A percentile compares a stretch with the other conserved stretches of the same genome.
Evolutionary conservation across 805 yeast species (phyloP).

Genomic region (Saccharomycopsis malanga): DNA sequence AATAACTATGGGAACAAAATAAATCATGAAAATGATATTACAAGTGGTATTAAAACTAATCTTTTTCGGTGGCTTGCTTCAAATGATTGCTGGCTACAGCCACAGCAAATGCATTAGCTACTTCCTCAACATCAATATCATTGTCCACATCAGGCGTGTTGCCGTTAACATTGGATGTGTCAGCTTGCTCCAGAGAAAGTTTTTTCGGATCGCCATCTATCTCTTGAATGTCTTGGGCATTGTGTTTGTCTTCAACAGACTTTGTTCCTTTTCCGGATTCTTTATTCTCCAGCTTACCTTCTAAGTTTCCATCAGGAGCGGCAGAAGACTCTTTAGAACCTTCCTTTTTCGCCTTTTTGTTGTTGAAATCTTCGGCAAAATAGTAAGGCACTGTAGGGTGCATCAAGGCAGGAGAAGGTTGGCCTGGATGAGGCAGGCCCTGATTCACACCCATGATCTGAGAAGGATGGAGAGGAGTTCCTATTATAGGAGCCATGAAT

Average conservation of each 20-base stretch:
- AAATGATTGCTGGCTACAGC: not conserved
- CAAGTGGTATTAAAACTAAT: too few relatives aligned
- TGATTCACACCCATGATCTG: not conserved
- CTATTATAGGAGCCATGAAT: slow-evolving; percentile 6
- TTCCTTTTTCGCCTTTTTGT: slow-evolving; percentile 22
- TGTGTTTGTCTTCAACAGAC: too few relatives aligned
- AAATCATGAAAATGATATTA: too few relatives aligned
- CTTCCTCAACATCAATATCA: not conserved
- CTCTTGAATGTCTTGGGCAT: too few relatives aligned
- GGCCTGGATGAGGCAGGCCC: not conserved
- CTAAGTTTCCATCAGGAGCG: not conserved
- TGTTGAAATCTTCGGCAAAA: slow-evolving; percentile 29
- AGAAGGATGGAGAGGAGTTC: slow-evolving; percentile 3
- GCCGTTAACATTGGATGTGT: too few relatives aligned
- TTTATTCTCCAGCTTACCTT: too few relatives aligned
- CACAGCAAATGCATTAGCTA: not conserved
- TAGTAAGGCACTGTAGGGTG: slow-evolving; percentile 20
- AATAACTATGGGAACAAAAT: too few relatives aligned
- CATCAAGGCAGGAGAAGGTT: slow-evolving; percentile 9
- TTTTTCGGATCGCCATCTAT: too few relatives aligned
- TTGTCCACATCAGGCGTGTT: too few relatives aligned
- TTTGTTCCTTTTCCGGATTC: too few relatives aligned
- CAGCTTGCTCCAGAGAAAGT: too few relatives aligned
- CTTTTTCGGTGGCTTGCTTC: too few relatives aligned
- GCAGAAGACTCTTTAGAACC: not conserved